Evolutionary conservation across 2,329 filamentous ascomycete genomes (phyloP).

Genomic region (Trichophyton verrucosum): DNA sequence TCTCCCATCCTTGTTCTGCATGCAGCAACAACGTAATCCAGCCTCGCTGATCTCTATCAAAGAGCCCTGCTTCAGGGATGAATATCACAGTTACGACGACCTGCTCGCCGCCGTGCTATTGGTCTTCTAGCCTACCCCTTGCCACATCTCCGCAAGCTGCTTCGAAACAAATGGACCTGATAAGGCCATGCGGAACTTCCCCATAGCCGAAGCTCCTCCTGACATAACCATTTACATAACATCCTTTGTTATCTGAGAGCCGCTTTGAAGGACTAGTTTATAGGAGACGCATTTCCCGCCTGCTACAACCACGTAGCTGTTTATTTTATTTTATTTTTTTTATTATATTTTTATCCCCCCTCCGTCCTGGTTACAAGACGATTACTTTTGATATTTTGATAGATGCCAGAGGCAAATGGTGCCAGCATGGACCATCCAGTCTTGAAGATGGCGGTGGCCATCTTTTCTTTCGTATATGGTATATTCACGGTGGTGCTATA

Average conservation of each 20-base stretch:
- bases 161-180: background rate
- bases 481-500: conserved; percentile 26
- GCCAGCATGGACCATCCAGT: conserved; percentile 8
- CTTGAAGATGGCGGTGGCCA: conserved; percentile 13
- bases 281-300: no score
- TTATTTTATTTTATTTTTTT: no score
- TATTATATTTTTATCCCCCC: background rate
- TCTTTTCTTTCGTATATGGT: conserved; percentile 23
- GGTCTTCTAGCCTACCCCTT: background rate
- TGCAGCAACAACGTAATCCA: background rate
- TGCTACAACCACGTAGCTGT: no score
- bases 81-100: background rate
- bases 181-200: background rate
- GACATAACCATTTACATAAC: no score
- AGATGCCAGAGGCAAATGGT: background rate
- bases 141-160: background rate
- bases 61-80: background rate
- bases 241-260: no score
- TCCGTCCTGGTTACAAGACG: background rate
- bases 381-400: background rate
- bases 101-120: background rate
- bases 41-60: background rate
- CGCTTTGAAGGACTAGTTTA: no score
- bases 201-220: background rate
- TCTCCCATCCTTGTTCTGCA: background rate